These are phyloP conservation scores for Aphanocladium album DNA, from an alignment of 2,329 filamentous ascomycete species.

Conservation along the genomic window DNA sequence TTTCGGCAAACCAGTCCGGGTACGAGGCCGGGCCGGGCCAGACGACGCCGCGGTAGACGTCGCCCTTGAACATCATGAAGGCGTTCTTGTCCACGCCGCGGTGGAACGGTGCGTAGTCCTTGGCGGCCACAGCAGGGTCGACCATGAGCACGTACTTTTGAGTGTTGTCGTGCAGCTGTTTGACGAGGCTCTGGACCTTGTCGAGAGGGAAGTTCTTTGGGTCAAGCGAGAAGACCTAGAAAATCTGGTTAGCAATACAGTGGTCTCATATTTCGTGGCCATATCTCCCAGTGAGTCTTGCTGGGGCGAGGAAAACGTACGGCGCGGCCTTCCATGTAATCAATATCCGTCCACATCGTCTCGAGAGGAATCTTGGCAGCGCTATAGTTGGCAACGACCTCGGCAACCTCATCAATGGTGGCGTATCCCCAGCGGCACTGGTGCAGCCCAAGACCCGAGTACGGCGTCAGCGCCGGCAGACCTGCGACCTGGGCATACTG, in stretches of 20 bases:
- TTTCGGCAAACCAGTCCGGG: constrained; percentile 70
- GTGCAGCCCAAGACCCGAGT: constrained; percentile 77
- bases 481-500: constrained; percentile 66
- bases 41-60: constrained; percentile 59
- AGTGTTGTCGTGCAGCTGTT: constrained; percentile 59
- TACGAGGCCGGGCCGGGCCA: constrained; percentile 70
- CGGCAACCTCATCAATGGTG: constrained; percentile 63
- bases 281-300: not conserved
- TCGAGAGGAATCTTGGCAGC: constrained; percentile 61
- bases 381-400: constrained; percentile 63
- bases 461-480: constrained; percentile 72
- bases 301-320: not conserved
- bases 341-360: constrained; percentile 40
- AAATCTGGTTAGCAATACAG: constrained; percentile 4
- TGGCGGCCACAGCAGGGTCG: constrained; percentile 62
- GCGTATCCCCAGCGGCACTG: constrained; percentile 72
- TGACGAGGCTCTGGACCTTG: constrained; percentile 60
- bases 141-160: constrained; percentile 77
- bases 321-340: constrained; percentile 31
- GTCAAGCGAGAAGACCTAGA: constrained; percentile 56
- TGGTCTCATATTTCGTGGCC: not conserved
- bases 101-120: constrained; percentile 41
- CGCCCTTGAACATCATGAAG: constrained; percentile 50
- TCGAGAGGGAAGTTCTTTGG: constrained; percentile 56
- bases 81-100: constrained; percentile 38